phyloP scores from a whole-genome alignment of 208 protist species.

The Leishmania mexicana region DNA sequence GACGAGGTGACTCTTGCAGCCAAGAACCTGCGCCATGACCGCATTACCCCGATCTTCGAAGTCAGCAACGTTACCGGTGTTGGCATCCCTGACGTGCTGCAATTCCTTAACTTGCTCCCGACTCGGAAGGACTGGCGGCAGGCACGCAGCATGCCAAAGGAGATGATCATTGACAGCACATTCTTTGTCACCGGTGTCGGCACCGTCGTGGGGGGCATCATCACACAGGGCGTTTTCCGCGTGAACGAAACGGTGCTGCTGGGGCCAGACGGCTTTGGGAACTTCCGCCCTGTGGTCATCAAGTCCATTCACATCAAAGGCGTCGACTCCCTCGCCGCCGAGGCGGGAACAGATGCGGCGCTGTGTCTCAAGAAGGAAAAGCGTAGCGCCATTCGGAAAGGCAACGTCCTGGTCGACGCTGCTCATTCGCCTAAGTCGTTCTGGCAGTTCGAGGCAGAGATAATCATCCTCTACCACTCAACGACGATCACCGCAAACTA shows the following conservation, averaged over 20 bases:
- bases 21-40: constrained; percentile 90
- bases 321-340: constrained; percentile 74
- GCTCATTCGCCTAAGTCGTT: constrained; percentile 64
- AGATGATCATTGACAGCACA: constrained; percentile 94
- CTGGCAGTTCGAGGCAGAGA: constrained; percentile 97
- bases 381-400: constrained; percentile 93
- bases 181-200: constrained; percentile 95
- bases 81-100: constrained; percentile 79
- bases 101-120: constrained; percentile 94
- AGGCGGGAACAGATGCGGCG: constrained; percentile 91
- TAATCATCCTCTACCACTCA: constrained; percentile 97
- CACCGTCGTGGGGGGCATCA: constrained; percentile 95
- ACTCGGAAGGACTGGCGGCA: constrained; percentile 90
- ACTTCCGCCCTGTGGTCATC: constrained; percentile 88
- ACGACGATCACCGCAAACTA: constrained; percentile 98
- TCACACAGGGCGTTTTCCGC: constrained; percentile 90
- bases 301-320: constrained; percentile 96
- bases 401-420: constrained; percentile 89
- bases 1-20: constrained; percentile 94
- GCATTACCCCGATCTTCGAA: constrained; percentile 92
- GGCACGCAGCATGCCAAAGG: constrained; percentile 59
- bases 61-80: constrained; percentile 96
- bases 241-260: constrained; percentile 94
- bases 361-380: constrained; percentile 97
- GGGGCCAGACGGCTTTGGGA: constrained; percentile 92